Base-by-base conservation (phyloP, 768 basidiomycete genomes). In the Leccinum subtestaceum region DNA sequence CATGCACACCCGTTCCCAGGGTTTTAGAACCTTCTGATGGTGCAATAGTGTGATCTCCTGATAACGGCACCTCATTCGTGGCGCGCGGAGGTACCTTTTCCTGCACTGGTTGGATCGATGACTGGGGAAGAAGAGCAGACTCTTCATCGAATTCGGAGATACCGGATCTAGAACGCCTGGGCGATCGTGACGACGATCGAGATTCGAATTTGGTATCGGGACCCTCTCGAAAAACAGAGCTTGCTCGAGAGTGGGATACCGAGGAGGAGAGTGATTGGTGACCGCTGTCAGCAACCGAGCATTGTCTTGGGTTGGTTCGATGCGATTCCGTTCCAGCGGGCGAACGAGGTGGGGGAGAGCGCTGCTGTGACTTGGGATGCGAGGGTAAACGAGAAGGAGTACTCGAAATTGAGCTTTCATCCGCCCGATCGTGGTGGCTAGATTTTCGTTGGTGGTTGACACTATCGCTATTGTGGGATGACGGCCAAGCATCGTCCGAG, bases 111-210 rank as follows among this genome's bases (percentile, higher is more conserved):
- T 62, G 63, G 60, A 63, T 63, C 63, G 59, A 64, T 49, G 48
- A 12, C 56, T 56, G 62, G 47, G 45, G 62, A 58, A 67, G 60
- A 60, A 67, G 60, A 60, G 56, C 4, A 51, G 62, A 58, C 53
- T 60, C 65, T 55, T 65, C 63, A 46, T 58, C 66, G 45, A 34
- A 58, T 52, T 65, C 64, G 64, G 71, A 73, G 60, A 70, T 65
- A 64, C 60, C 66, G 64, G 72, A 60, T 64, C 60, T 65, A 56
- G 58, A 62, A 34, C 21, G 54, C 34, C 57, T 59, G 55, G 85
- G 86, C n/a, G 84, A 85, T 51, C 80, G 80, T 60, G 84, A 85
- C 38, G 74, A 72, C 43, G 81, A 81, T 63, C 81, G 76, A 53
- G 79, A 78, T 66, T 73, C 73, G 52, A 69, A 59, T 51, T 71